phyloP scores from a whole-genome alignment of 2,329 filamentous ascomycete genomes.

The Botrytis elliptica region DNA sequence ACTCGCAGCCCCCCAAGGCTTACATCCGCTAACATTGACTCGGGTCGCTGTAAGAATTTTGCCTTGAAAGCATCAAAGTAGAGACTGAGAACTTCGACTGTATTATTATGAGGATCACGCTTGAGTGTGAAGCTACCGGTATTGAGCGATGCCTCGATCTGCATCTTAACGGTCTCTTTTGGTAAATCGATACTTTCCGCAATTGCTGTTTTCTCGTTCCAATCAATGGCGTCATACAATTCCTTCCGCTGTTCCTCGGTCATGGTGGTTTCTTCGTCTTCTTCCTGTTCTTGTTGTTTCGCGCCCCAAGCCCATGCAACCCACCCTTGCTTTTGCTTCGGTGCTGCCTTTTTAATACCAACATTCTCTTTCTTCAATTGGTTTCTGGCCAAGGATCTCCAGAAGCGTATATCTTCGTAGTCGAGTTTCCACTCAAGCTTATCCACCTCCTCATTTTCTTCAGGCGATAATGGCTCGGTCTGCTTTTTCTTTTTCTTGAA shows the following conservation, averaged over 20 bases:
- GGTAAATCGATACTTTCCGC: conserved; percentile 86
- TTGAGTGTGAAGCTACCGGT: conserved; percentile 95
- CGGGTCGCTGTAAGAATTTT: conserved; percentile 83
- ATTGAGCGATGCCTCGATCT: conserved; percentile 87
- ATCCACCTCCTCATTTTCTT: conserved; percentile 71
- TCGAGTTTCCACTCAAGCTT: conserved; percentile 81
- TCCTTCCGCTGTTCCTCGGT: conserved; percentile 95
- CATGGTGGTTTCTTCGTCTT: conserved; percentile 80
- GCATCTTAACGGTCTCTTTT: conserved; percentile 86
- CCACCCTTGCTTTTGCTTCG: conserved; percentile 78
- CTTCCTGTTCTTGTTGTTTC: conserved; percentile 58
- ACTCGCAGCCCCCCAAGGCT: conserved; percentile 90
- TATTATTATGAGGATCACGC: conserved; percentile 74
- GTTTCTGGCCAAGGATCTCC: conserved; percentile 90
- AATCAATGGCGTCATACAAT: conserved; percentile 95
- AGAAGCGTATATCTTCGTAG: conserved; percentile 96
- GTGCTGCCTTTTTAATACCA: conserved; percentile 69
- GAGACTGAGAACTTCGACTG: conserved; percentile 79
- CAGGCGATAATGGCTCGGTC: conserved; percentile 62
- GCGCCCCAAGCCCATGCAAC: conserved; percentile 87
- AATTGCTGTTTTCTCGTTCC: conserved; percentile 92
- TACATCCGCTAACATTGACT: conserved; percentile 84
- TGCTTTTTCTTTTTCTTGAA: conserved; percentile 88
- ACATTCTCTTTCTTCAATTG: conserved; percentile 94
- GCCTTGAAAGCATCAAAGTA: conserved; percentile 95